Base-by-base conservation (phyloP, 768 basidiomycete species). In the Amanita pallidorosea region DNA sequence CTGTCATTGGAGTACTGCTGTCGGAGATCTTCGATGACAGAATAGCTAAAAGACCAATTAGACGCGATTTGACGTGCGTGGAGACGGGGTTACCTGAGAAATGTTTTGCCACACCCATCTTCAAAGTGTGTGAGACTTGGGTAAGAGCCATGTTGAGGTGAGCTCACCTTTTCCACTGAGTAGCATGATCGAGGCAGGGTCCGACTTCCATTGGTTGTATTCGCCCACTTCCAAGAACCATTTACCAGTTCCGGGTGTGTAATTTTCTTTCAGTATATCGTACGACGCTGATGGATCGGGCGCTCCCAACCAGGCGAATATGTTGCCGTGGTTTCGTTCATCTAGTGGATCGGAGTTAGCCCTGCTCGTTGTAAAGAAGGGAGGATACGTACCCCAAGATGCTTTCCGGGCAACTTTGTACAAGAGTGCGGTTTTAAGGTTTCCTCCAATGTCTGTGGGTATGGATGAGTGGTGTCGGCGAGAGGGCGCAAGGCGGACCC, bases 21-120 rank as follows among this genome's bases (percentile, higher is more conserved):
- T 20, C 18, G 20, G n/a, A 48, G 36, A 23, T 38, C 35, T 22
- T 48, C 37, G 18, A 48, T 38, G 37, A 48, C 25, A 25, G 20
- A 15, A 25, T 29, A 48, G 22, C 47, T 48, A 13, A 18, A 5
- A 38, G 12, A 33, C 12, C 13, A 33, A 13, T 12, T 33, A 13
- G 33, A 33, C 13, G 13, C 13, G 13, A 33, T 33, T 33, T 13
- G 33, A 13, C 33, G 13, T 13, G 13, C 5, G 33, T 13, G 31
- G 31, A 33, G 13, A 33, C 9, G 6, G 33, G 1, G 7, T n/a
- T 37, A 48, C 47, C 47, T 18, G 7, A 48, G 47, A 25, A 25
- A 37, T 5, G 47, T 36, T 38, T 48, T 48, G 2, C 47, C 47
- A 25, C 47, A 48, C 7, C 47, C 47, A 27, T 36, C 47, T 48